These are phyloP conservation scores for Paramecium biaurelia DNA, from an alignment of 73 alveolate genomes.

Conservation along the genomic window DNA sequence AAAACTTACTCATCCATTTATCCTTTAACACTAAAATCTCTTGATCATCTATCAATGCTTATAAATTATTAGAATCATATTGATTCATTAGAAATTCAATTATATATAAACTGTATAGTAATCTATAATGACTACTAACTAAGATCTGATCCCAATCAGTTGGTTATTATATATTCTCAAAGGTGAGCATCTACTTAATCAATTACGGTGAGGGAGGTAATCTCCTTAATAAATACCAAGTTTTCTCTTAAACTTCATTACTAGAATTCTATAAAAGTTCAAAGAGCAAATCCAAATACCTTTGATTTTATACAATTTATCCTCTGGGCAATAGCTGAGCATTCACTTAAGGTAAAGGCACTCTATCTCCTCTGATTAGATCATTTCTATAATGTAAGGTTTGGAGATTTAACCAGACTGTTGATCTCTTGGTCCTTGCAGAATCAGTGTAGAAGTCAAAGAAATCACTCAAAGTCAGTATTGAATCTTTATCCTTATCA, in stretches of 20 bases:
- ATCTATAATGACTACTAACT: slow-evolving; percentile 14
- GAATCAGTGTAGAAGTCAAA: slow-evolving; percentile 74
- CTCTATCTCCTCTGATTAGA: slow-evolving; percentile 67
- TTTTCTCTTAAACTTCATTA: background rate
- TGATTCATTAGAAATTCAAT: background rate
- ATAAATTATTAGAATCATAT: background rate
- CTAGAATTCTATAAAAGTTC: slow-evolving; percentile 44
- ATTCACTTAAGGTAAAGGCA: slow-evolving; percentile 52
- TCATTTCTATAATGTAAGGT: slow-evolving; percentile 77
- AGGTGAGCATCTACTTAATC: slow-evolving; percentile 65
- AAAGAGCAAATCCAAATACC: slow-evolving; percentile 71
- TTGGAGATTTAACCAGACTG: slow-evolving; percentile 79
- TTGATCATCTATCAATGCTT: background rate
- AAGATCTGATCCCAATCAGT: slow-evolving; percentile 50
- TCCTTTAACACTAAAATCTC: background rate
- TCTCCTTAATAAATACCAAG: background rate
- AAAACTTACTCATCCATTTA: slow-evolving; percentile 60
- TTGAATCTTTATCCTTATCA: slow-evolving; percentile 78
- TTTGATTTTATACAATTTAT: slow-evolving; percentile 67
- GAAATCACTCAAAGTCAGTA: slow-evolving; percentile 67
- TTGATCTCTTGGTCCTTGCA: slow-evolving; percentile 65
- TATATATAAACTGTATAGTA: background rate
- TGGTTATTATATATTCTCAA: slow-evolving; percentile 70
- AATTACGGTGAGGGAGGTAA: slow-evolving; percentile 46
- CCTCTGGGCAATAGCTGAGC: slow-evolving; percentile 75